A percentile compares a stretch with the other conserved stretches of the same genome.
Conservation (phyloP, 1,284 basidiomycete species). For the Earliella scabrosa region DNA sequence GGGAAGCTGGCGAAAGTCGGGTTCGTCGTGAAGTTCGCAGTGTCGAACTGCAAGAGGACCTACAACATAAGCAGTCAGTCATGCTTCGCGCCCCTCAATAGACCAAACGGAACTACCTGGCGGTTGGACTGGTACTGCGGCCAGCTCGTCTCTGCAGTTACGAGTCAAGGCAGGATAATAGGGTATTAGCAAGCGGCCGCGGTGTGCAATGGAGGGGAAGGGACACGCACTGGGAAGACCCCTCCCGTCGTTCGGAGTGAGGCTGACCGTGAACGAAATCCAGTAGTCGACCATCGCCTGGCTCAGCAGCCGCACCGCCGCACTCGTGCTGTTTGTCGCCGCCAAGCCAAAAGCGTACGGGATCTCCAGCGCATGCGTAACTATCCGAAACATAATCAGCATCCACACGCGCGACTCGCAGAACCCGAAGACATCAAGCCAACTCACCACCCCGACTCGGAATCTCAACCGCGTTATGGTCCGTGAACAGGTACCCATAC, state of each 20-base stretch:
- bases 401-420: too few species aligned
- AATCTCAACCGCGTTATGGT: constrained; percentile 37
- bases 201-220: too few species aligned
- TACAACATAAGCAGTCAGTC: neutral
- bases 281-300: constrained; percentile 53
- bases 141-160: constrained; percentile 27
- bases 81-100: neutral
- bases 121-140: constrained; percentile 11
- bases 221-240: constrained; percentile 41
- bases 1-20: constrained; percentile 3
- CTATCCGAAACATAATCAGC: constrained; percentile 33
- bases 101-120: constrained; percentile 2
- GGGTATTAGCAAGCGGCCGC: neutral
- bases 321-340: constrained; percentile 24
- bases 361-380: constrained; percentile 45
- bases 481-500: constrained; percentile 53
- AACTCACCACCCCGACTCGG: constrained; percentile 31
- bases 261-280: constrained; percentile 53
- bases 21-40: neutral
- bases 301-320: constrained; percentile 37
- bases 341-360: constrained; percentile 42
- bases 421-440: neutral
- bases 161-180: too few species aligned
- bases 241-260: constrained; percentile 53
- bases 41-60: constrained; percentile 22